phyloP scores from a whole-genome alignment of 2,329 filamentous ascomycete species.

The Exophiala xenobiotica region DNA sequence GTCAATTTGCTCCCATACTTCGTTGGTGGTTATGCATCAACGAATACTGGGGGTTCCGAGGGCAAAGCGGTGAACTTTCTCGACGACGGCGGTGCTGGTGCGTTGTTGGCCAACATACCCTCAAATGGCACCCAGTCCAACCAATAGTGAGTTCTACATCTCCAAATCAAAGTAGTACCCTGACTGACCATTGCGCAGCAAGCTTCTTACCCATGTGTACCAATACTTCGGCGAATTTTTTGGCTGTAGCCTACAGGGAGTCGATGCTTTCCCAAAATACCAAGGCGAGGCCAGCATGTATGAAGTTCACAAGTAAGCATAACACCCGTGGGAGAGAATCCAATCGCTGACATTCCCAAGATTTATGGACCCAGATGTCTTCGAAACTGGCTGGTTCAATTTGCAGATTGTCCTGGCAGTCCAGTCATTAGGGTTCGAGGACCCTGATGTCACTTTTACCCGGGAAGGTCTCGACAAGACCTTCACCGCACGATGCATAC shows the following conservation, averaged over 20 bases:
- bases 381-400: slow-evolving; percentile 59
- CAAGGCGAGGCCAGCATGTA: slow-evolving; percentile 31
- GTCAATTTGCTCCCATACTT: slow-evolving; percentile 63
- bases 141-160: slow-evolving; percentile 47
- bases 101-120: slow-evolving; percentile 57
- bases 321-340: not conserved
- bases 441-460: slow-evolving; percentile 52
- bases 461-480: slow-evolving; percentile 49
- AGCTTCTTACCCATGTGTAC: slow-evolving; percentile 62
- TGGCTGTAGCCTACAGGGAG: slow-evolving; percentile 52
- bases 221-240: slow-evolving; percentile 61
- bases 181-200: slow-evolving; percentile 25
- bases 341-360: slow-evolving; percentile 16
- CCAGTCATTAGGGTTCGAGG: slow-evolving; percentile 58
- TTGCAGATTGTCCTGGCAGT: slow-evolving; percentile 53
- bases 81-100: slow-evolving; percentile 58
- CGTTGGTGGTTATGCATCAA: slow-evolving; percentile 54
- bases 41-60: slow-evolving; percentile 44
- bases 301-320: slow-evolving; percentile 34
- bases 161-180: not conserved
- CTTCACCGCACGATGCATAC: slow-evolving; percentile 56
- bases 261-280: slow-evolving; percentile 51
- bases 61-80: slow-evolving; percentile 60
- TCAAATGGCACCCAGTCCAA: slow-evolving; percentile 51
- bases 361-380: slow-evolving; percentile 57